phyloP scores from a whole-genome alignment of 192 early-diverging fungal species.

The Coemansia sp. region DNA sequence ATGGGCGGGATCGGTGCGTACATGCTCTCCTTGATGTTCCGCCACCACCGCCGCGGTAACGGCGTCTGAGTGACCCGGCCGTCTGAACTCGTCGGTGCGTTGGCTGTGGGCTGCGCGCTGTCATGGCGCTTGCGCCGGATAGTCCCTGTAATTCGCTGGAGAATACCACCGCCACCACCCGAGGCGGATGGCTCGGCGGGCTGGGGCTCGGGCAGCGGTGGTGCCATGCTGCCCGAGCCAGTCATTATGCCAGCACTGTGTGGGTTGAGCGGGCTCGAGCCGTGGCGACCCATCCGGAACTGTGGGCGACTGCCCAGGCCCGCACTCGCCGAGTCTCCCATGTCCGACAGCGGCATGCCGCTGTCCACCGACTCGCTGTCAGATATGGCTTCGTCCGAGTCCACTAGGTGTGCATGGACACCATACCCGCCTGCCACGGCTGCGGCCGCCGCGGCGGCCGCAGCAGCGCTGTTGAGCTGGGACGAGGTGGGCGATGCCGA shows the following conservation, averaged over 20 bases:
- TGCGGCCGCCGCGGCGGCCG: too few species aligned
- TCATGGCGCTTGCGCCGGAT: slow-evolving; percentile 13
- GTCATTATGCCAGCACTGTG: too few species aligned
- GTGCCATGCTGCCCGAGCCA: slow-evolving; percentile 21
- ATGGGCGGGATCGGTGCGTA: slow-evolving; percentile 43
- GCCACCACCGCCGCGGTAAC: slow-evolving; percentile 45
- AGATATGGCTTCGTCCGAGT: too few species aligned
- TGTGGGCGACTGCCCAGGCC: slow-evolving; percentile 6
- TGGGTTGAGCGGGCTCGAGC: slow-evolving; percentile 45
- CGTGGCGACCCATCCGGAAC: slow-evolving; percentile 44
- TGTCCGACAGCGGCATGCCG: background rate
- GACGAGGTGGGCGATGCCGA: background rate
- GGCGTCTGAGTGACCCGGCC: slow-evolving; percentile 33
- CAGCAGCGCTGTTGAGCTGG: background rate
- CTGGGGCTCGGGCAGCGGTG: slow-evolving; percentile 22
- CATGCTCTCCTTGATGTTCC: slow-evolving; percentile 47
- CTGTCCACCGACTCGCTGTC: background rate
- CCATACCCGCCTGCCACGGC: too few species aligned
- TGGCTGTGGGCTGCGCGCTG: background rate
- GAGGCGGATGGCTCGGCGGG: slow-evolving; percentile 5
- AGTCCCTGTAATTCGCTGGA: slow-evolving; percentile 32
- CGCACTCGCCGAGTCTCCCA: background rate
- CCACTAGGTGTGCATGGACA: too few species aligned
- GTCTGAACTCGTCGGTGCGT: background rate
- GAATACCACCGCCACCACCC: too few species aligned